Conservation (phyloP, 2,329 filamentous ascomycete species). For the Scedosporium aurantiacum region DNA sequence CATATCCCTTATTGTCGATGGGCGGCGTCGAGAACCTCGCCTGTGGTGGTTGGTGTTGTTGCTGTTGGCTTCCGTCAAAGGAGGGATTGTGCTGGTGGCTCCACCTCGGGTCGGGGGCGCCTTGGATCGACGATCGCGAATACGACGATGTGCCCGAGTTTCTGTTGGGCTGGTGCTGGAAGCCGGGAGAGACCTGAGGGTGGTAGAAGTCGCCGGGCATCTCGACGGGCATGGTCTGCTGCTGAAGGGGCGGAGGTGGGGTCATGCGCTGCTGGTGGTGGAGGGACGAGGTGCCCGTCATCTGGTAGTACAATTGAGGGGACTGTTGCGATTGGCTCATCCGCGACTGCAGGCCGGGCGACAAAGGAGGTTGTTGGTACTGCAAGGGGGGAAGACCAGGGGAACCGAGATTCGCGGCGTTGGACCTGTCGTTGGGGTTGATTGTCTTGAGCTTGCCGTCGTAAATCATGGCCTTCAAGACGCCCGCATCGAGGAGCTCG, state of each 20-base stretch:
- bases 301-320: conserved; percentile 14
- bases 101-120: conserved; percentile 5
- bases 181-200: conserved; percentile 18
- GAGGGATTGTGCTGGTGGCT: conserved; percentile 19
- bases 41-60: conserved; percentile 14
- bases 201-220: conserved; percentile 40
- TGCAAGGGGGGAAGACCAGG: neutral
- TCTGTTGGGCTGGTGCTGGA: conserved; percentile 15
- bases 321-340: conserved; percentile 19
- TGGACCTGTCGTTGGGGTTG: conserved; percentile 40
- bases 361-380: conserved; percentile 14
- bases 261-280: conserved; percentile 10
- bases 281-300: conserved; percentile 18
- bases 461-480: conserved; percentile 56
- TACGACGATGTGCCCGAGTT: conserved; percentile 17
- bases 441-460: conserved; percentile 51
- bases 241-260: conserved; percentile 13
- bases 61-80: conserved; percentile 18
- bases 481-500: conserved; percentile 54
- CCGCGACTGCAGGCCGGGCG: conserved; percentile 17
- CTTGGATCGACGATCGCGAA: conserved; percentile 12
- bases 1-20: conserved; percentile 28
- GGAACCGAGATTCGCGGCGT: conserved; percentile 9
- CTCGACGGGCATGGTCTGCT: conserved; percentile 22
- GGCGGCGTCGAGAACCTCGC: conserved; percentile 25